phyloP scores from a whole-genome alignment of 331 rosid species.

The Quercus phellos region DNA sequence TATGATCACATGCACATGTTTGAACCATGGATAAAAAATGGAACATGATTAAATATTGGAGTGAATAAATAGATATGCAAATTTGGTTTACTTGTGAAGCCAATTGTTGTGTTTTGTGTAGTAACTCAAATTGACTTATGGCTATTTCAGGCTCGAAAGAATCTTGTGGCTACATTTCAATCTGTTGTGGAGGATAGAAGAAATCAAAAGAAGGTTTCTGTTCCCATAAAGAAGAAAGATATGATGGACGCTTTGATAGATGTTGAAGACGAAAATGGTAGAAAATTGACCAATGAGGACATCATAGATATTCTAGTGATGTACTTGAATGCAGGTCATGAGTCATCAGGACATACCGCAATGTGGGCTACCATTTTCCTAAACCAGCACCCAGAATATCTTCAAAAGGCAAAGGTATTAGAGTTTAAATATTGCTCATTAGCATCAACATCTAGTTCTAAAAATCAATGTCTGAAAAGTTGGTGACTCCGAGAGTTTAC shows the following conservation, averaged over 20 bases:
- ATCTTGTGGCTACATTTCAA: conserved; percentile 55
- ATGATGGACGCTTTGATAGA: conserved; percentile 88
- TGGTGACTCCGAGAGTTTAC: too few species aligned
- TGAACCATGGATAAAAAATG: too few species aligned
- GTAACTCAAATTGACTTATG: background rate
- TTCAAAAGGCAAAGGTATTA: conserved; percentile 67
- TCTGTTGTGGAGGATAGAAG: conserved; percentile 58
- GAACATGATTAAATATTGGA: too few species aligned
- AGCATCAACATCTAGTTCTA: background rate
- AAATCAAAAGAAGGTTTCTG: conserved; percentile 18
- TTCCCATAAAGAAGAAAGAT: conserved; percentile 34
- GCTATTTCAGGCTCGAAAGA: conserved; percentile 62
- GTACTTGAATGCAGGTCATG: conserved; percentile 97
- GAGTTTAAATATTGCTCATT: background rate
- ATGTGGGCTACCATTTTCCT: conserved; percentile 75
- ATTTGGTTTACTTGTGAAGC: background rate
- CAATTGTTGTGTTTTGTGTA: background rate
- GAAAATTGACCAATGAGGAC: conserved; percentile 54
- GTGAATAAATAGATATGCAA: too few species aligned
- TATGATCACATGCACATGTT: too few species aligned
- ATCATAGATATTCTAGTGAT: conserved; percentile 74
- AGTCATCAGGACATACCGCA: conserved; percentile 84
- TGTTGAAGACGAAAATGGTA: conserved; percentile 71
- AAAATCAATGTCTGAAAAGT: background rate
- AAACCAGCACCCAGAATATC: conserved; percentile 51